Evolutionary conservation across 2,329 filamentous ascomycete species (phyloP), one percentile per base, ranked within the genome.

Genomic region (Monosporascus sp.): DNA sequence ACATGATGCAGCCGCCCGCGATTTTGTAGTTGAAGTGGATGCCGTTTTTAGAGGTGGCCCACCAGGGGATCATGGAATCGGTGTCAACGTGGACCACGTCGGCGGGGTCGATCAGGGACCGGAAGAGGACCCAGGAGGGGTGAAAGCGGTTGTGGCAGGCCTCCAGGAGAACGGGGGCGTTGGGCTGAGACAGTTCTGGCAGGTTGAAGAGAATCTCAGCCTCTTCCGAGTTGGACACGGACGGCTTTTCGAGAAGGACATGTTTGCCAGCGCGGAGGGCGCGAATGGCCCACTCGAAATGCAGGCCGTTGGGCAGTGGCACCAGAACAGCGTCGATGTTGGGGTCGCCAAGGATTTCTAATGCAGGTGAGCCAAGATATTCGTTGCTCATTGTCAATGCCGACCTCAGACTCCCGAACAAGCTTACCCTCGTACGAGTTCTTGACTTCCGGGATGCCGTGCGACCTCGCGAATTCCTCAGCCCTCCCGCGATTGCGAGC

Each of bases 211-310:
- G 60, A 1, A 52, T 54, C 1, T 53, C 48, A 0, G 72, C 72
- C 57, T 76, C 69, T 0, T 45, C 52, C 1, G 65, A 57, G 55
- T 74, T 75, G 6, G 67, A 66, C 6, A 64, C 65, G 2, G 68
- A 63, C 0, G 74, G 74, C 54, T 76, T 77, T 55, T 76, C 74
- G 11, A 75, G 62, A 1, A 76, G 66, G n/a, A 77, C 73, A 54
- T 76, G 72, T 49, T 76, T 77, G 7, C 70, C 71, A 3, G 69
- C 70, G 3, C 58, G 54, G 24, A 77, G 56, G 6, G 72, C 63
- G 44, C 70, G 66, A 14, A 72, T 53, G 20, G 72, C 68, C 69
- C 71, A 76, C 60, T 72, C 68, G 44, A 55, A 64, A 42, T 67
- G 65, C 22, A 65, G 51, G 4, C 54, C 54, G 45, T 62, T 61